Evolutionary conservation across 192 early-diverging fungal species (phyloP).

Genomic region (Backusella macrospora): DNA sequence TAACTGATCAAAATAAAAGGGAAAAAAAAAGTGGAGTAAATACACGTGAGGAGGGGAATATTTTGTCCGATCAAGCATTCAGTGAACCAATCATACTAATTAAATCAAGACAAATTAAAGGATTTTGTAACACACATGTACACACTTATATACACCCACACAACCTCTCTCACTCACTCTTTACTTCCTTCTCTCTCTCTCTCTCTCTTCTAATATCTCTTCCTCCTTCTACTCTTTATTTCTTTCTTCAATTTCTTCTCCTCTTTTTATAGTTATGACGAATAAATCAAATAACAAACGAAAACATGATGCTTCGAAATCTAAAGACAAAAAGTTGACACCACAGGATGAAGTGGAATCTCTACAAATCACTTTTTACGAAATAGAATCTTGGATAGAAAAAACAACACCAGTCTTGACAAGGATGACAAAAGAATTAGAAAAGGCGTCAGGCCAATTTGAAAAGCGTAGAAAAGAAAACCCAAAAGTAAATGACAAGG

Average conservation of each 20-base stretch:
- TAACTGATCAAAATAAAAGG: not conserved
- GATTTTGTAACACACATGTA: not conserved
- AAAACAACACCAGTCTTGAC: constrained; percentile 39
- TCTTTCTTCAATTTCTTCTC: not conserved
- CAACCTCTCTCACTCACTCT: not conserved
- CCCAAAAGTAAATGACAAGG: not conserved
- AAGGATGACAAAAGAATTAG: constrained; percentile 46
- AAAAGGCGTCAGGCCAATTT: constrained; percentile 40
- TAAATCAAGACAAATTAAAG: not conserved
- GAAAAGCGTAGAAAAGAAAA: constrained; percentile 30
- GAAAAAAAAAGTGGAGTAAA: not conserved
- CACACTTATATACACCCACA: not conserved
- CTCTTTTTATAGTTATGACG: not conserved
- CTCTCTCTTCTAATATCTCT: not conserved
- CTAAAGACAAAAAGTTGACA: constrained; percentile 18
- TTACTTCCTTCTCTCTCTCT: not conserved
- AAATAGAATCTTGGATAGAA: constrained; percentile 48
- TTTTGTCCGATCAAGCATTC: not conserved
- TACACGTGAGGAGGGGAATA: not conserved
- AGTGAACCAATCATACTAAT: not conserved
- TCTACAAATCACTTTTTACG: constrained; percentile 48
- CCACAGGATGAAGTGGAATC: constrained; percentile 41
- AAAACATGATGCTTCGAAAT: not conserved
- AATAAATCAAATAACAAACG: constrained; percentile 9
- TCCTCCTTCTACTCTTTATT: not conserved